phyloP scores from a whole-genome alignment of 225 moss, liverwort and hornwort genomes.

The Physcomitrellopsis africana region DNA sequence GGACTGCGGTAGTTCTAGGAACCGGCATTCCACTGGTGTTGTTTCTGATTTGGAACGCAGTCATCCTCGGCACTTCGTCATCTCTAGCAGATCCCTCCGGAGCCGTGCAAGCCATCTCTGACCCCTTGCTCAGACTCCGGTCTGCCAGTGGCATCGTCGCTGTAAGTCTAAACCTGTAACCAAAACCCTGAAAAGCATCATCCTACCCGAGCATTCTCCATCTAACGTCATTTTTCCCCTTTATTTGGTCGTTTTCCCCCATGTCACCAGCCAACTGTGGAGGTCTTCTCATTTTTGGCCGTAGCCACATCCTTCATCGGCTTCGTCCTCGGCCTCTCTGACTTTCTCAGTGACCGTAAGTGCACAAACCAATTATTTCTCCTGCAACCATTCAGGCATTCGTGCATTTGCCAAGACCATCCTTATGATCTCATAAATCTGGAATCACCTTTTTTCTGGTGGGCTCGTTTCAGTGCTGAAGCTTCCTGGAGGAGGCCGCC shows the following conservation, averaged over 20 bases:
- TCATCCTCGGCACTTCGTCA: conserved; percentile 85
- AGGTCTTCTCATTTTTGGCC: conserved; percentile 84
- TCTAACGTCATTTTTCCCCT: background rate
- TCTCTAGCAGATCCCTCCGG: conserved; percentile 50
- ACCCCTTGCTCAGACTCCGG: conserved; percentile 73
- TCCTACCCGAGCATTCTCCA: background rate
- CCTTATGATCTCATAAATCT: background rate
- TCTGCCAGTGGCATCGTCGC: conserved; percentile 80
- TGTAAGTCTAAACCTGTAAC: conserved; percentile 47
- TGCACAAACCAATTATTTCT: background rate
- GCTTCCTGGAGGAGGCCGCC: conserved; percentile 70
- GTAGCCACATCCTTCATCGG: conserved; percentile 98
- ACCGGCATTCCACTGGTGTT: conserved; percentile 85
- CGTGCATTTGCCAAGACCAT: background rate
- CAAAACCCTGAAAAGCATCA: background rate
- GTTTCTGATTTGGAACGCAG: conserved; percentile 92
- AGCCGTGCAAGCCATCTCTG: conserved; percentile 52
- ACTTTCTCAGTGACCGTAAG: conserved; percentile 90
- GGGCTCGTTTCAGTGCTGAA: conserved; percentile 64
- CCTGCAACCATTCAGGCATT: background rate
- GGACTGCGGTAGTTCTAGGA: conserved; percentile 84
- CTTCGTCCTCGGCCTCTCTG: conserved; percentile 87
- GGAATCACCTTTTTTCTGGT: background rate
- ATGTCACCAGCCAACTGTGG: conserved; percentile 76
- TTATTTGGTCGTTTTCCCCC: conserved; percentile 2